phyloP scores from a whole-genome alignment of 805 yeast genomes.

The Candida xiaguanensis region DNA sequence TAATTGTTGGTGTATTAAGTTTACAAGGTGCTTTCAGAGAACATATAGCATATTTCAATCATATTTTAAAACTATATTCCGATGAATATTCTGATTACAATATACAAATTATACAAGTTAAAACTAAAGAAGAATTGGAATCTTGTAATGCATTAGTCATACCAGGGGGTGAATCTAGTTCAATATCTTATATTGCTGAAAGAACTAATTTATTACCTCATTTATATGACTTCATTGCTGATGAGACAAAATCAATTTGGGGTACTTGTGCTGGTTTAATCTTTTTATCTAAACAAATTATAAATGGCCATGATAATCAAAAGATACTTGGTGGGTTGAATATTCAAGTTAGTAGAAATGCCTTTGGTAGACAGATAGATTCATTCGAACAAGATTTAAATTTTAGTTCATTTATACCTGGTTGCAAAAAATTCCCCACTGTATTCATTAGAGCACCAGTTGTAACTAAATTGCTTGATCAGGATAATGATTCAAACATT shows the following conservation, averaged over 20 bases:
- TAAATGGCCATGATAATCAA: slow-evolving; percentile 52
- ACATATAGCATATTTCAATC: slow-evolving; percentile 51
- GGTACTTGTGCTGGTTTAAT: slow-evolving; percentile 87
- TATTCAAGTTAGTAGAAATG: slow-evolving; percentile 64
- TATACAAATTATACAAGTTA: slow-evolving; percentile 44
- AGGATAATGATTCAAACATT: slow-evolving; percentile 11
- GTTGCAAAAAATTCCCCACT: slow-evolving; percentile 37
- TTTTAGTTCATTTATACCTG: slow-evolving; percentile 40
- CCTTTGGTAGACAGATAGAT: slow-evolving; percentile 74
- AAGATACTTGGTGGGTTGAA: slow-evolving; percentile 61
- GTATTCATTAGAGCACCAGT: slow-evolving; percentile 79
- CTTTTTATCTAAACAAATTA: slow-evolving; percentile 52
- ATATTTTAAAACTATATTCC: slow-evolving; percentile 19
- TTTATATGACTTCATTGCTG: slow-evolving; percentile 46
- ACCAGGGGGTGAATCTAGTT: slow-evolving; percentile 71
- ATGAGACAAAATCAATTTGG: slow-evolving; percentile 58
- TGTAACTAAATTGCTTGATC: slow-evolving; percentile 28
- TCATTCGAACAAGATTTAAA: slow-evolving; percentile 53
- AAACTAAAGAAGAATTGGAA: slow-evolving; percentile 47
- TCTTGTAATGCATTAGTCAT: slow-evolving; percentile 58
- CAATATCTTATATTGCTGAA: slow-evolving; percentile 70
- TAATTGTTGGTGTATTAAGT: slow-evolving; percentile 64
- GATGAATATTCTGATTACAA: slow-evolving; percentile 22
- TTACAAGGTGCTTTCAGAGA: slow-evolving; percentile 78
- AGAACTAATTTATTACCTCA: slow-evolving; percentile 56